Evolutionary conservation across 1,284 basidiomycete genomes (phyloP), one percentile per base, ranked within the genome.

Genomic region (Fereydounia khargensis): DNA sequence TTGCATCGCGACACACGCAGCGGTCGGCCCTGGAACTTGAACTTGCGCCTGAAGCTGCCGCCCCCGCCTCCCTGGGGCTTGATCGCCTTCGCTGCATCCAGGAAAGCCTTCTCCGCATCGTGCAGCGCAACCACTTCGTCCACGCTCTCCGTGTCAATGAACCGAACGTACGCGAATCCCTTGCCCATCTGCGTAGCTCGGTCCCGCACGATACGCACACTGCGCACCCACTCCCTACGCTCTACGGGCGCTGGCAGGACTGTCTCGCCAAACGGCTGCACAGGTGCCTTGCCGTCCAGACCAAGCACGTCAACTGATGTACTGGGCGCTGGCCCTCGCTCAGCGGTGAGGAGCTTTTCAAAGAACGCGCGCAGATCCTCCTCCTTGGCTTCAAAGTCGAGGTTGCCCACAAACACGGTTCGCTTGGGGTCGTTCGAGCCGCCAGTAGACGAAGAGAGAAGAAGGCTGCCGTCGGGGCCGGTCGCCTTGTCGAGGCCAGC

Each of bases 111-210:
- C 21, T 75, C 73, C 10, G 71, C 56, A 35, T 68, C 62, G 38
- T 55, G 47, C 13, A 73, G 31, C 7, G 73, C 73, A 32, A 76
- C 50, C 14, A 75, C 34, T 45, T 75, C 73, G 42, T 75, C 73
- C 10, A 70, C 56, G 34, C 50, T 53, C 33, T 37, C 82, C 86
- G 68, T 74, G 90, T 67, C 91, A 42, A 80, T 74, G 63, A 97
- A 91, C 64, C 90, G 86, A 8, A 97, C 86, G 74, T 97, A 97
- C 9, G 87, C 92, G 73, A 98, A 94, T 1, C 94, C 94, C 78
- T 96, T 97, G n/a, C 94, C 94, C 25, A 97, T 82, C 65, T 92
- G 91, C 0, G 91, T 95, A 46, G 90, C 90, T 64, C 84, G 84
- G 77, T 98, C 94, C 35, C 91, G 83, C 35, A 98, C 82, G 51